Base-by-base conservation (phyloP, 2,329 filamentous ascomycete genomes). In the Fusarium xylarioides region DNA sequence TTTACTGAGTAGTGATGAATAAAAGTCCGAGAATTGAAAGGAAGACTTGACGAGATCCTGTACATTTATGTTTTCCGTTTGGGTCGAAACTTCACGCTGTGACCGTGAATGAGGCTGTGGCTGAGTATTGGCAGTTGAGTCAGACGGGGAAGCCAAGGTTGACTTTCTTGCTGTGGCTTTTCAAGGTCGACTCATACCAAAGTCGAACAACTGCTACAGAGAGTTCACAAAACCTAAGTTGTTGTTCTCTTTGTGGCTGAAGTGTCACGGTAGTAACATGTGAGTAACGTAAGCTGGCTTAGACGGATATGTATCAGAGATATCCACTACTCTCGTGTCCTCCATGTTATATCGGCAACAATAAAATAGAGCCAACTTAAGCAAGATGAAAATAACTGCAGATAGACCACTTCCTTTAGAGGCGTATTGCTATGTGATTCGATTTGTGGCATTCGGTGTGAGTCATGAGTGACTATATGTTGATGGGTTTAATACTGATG, bases 121-220 rank as follows among this genome's bases (percentile, higher is more conserved):
- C 65, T 70, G 71, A 72, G 71, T 57, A 55, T 50, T 68, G 43
- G 66, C 72, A 70, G 70, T 77, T 77, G 72, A 77, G 68, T 77
- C 75, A 76, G 46, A 54, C 43, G 32, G 34, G 53, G 49, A 55
- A 49, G 50, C 14, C 42, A 44, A 52, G 21, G 28, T 19, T 64
- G 40, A 43, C 28, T 46, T 53, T 42, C 30, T 40, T 44, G 19
- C 8, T 35, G 21, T n/a, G 12, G 26, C 19, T 15, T 44, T 19
- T 30, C 26, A 58, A 11, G 14, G 34, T 16, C 30, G 40, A 15
- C 23, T 35, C 3, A 10, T 23, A 34, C 7, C 3, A 40, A 30
- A n/a, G 19, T 16, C 11, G 16, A 18, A 11, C 7, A 28, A 14
- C 8, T 28, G 35, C 15, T 38, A 10, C 30, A 18, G 11, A 30